Evolutionary conservation across 306 rosid species (phyloP), one percentile per base, ranked within the genome.

Genomic region (Quercus dentata): DNA sequence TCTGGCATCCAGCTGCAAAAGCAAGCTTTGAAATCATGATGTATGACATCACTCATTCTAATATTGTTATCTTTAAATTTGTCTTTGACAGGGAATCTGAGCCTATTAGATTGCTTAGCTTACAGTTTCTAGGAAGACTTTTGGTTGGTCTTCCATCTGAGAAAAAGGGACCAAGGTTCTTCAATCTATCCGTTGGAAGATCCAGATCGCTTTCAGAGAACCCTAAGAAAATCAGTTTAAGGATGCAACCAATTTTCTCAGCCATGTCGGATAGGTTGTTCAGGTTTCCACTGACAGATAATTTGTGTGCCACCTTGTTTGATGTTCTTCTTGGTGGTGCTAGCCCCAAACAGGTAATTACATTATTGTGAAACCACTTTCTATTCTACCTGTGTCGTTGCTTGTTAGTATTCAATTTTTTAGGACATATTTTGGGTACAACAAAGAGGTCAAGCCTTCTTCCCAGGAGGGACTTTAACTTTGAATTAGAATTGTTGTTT

Each of bases 311-410:
- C 74, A 87, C 98, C 73, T 88, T 95, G 81, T 95, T 95, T 83
- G 99, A 95, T 83, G 97, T 90, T 84, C 98, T 95, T 87, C 99
- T 95, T 62, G 99, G 99, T 59, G 99, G 99, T 84, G 99, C 99
- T 81, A 95, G 99, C 86, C 99, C 99, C 82, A 95, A 90, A 88
- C 99, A 95, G 99, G 99, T 95, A 78, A 31, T 65, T 80, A 73
- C 44, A 76, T 56, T 56, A 51, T 73, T 23, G 23, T 69, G 46
- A 71, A 78, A 15, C 72, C 44, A 67, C 72, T 46, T 14, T 81
- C 61, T 49, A 3, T 76, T 23, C 33, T 4, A 65, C 67, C 19
- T 61, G 49, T 20, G 21, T 73, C 44, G 64, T 67, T 73, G 27
- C 75, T 21, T 30, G 72, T 52, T n/a, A 33, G 20, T 76, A 9